Base-by-base conservation (phyloP, 768 basidiomycete species). In the Lactifluus rugatus region DNA sequence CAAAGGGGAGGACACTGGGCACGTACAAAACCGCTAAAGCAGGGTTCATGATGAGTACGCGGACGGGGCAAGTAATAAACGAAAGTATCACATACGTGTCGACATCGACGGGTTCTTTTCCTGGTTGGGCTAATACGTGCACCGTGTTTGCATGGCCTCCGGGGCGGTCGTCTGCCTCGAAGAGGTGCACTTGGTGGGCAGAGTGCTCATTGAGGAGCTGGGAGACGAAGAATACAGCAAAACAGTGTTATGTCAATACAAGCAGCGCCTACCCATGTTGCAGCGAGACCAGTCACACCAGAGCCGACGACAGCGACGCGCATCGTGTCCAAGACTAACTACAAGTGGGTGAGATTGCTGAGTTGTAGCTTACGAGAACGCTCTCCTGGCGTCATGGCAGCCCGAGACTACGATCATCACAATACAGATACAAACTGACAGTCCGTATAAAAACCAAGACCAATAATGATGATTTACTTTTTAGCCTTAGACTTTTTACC, bases 141-240 rank as follows among this genome's bases (percentile, higher is more conserved):
- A 88, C 81, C 0, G 89, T 89, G 66, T 91, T 83, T 7, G 87
- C 85, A 66, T 90, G 88, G 7, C 87, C 88, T 13, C 88, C 87
- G 0, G 82, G 79, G 46, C 84, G 77, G 48, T 69, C 68, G 50
- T 83, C 84, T 3, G 83, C 75, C 67, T 92, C 86, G 65, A 80
- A 89, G 6, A 90, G 71, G 61, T 89, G 84, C 11, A 88, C 87
- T 67, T 84, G 81, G 65, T 88, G 84, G 52, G 83, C 79, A 49
- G 83, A 85, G 65, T 82, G 73, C 65, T 88, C 84, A 62, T 90
- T 89, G 58, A 90, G 73, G 17, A 85, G 75, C 84, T 84, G 54
- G 36, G 8, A 36, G 39, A 47, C 9, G 17, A 3, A 19, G 23
- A 19, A 25, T 54, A 5, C 37, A 47, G 5, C 21, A 10, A 9